These are phyloP conservation scores for Cladorrhinum samala DNA, from an alignment of 495 filamentous ascomycete genomes.

Conservation along the genomic window DNA sequence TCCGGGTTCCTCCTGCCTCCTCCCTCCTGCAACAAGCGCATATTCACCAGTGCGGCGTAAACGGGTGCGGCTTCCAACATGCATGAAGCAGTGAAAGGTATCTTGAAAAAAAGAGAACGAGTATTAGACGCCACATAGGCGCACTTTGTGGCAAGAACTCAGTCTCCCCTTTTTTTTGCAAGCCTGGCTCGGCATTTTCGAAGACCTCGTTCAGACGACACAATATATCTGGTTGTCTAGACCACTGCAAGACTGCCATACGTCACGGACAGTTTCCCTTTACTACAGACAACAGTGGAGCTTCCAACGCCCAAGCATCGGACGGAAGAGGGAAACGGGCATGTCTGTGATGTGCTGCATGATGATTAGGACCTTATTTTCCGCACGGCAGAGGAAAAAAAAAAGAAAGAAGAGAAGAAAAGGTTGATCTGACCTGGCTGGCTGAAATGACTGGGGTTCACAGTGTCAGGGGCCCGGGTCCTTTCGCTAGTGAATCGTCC, in stretches of 20 bases:
- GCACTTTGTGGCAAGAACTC: no score
- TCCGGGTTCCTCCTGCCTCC: neutral
- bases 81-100: neutral
- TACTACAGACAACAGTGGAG: neutral
- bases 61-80: neutral
- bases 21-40: constrained; percentile 1
- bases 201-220: neutral
- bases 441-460: constrained; percentile 3
- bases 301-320: no score
- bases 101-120: neutral
- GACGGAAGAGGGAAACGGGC: no score
- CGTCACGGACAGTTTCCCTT: neutral
- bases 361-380: neutral
- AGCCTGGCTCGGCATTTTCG: no score
- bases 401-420: neutral
- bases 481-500: constrained; percentile 6
- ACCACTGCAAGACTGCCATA: neutral
- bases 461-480: constrained; percentile 18
- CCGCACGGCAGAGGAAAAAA: neutral
- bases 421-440: constrained; percentile 12
- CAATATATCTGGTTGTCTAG: neutral
- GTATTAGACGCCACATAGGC: neutral
- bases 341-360: no score
- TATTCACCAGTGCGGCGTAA: neutral
- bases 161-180: no score